Conservation (phyloP, 257 asterid species). For the Rhazya stricta region DNA sequence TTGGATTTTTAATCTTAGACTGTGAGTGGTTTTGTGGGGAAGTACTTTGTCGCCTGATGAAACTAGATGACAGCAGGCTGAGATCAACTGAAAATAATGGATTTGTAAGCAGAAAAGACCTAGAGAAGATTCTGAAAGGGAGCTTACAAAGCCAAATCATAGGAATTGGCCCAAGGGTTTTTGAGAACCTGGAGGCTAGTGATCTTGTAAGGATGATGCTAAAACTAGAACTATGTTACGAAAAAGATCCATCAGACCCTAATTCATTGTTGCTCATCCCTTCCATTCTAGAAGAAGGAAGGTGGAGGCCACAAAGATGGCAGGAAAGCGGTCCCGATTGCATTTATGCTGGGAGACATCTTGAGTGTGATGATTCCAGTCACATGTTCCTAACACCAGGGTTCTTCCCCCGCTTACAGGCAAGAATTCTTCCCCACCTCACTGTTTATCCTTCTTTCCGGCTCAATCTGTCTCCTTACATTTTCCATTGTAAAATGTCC, state of each 20-base stretch:
- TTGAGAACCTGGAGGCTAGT: conserved; percentile 50
- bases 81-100: conserved; percentile 39
- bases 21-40: conserved; percentile 82
- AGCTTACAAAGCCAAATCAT: conserved; percentile 55
- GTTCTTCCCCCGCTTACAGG: conserved; percentile 88
- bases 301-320: conserved; percentile 69
- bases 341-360: conserved; percentile 65
- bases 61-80: conserved; percentile 45
- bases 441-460: neutral
- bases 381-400: conserved; percentile 67
- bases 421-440: conserved; percentile 18
- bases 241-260: conserved; percentile 57
- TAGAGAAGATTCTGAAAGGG: conserved; percentile 57
- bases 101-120: conserved; percentile 57
- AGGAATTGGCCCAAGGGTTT: conserved; percentile 52
- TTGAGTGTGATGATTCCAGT: conserved; percentile 71
- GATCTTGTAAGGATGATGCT: conserved; percentile 73
- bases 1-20: conserved; percentile 61
- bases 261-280: conserved; percentile 55
- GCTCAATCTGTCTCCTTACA: neutral
- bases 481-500: neutral
- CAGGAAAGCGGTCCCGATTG: conserved; percentile 32
- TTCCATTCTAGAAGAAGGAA: conserved; percentile 65
- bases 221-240: conserved; percentile 74
- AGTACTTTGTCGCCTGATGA: conserved; percentile 49